These are phyloP conservation scores for Pseudogymnoascus sp. DNA, from an alignment of 2,329 filamentous ascomycete genomes.

Conservation along the genomic window DNA sequence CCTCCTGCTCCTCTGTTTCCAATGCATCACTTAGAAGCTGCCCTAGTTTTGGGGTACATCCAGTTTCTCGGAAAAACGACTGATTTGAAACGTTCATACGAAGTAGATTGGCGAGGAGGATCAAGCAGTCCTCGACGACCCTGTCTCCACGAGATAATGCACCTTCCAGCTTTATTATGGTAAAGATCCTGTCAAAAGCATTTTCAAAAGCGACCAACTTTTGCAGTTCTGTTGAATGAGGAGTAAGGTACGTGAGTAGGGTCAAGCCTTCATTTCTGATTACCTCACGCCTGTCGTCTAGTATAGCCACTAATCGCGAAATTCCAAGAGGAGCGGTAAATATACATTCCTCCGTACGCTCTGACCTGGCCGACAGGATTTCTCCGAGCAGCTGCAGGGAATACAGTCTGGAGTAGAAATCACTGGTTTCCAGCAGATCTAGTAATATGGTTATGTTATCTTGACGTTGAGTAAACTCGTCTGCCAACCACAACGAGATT, in stretches of 20 bases:
- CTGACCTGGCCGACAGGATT: slow-evolving; percentile 75
- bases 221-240: slow-evolving; percentile 78
- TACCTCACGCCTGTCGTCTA: slow-evolving; percentile 80
- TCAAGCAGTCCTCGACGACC: slow-evolving; percentile 85
- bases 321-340: slow-evolving; percentile 83
- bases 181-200: slow-evolving; percentile 80
- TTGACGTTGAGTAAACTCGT: slow-evolving; percentile 96
- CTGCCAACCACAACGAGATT: slow-evolving; percentile 89
- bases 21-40: slow-evolving; percentile 56
- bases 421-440: slow-evolving; percentile 75
- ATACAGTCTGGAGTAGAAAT: slow-evolving; percentile 89
- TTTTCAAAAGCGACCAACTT: slow-evolving; percentile 94
- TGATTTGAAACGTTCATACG: slow-evolving; percentile 86
- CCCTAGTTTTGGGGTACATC: slow-evolving; percentile 65
- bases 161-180: slow-evolving; percentile 73
- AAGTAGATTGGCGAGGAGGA: slow-evolving; percentile 80
- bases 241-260: slow-evolving; percentile 82
- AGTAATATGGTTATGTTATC: slow-evolving; percentile 90
- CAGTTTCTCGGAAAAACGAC: slow-evolving; percentile 84
- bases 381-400: slow-evolving; percentile 81
- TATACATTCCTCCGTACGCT: slow-evolving; percentile 90
- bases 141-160: slow-evolving; percentile 74
- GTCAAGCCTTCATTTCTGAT: slow-evolving; percentile 79
- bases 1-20: slow-evolving; percentile 43
- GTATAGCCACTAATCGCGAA: slow-evolving; percentile 69